Evolutionary conservation across 768 basidiomycete species (phyloP).

Genomic region (Kwoniella sp.): DNA sequence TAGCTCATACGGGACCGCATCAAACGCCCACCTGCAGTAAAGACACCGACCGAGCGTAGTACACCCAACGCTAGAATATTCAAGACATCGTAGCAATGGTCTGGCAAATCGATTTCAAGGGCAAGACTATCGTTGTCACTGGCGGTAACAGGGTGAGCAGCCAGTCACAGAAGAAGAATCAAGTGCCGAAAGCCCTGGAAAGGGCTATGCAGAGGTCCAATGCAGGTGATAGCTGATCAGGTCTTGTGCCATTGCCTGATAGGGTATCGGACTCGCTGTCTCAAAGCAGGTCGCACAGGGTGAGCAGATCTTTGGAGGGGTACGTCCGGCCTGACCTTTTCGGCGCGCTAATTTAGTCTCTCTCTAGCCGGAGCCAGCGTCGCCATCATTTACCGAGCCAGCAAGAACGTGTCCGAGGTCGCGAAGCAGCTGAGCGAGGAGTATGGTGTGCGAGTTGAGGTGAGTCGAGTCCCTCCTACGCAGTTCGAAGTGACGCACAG

Average conservation of each 20-base stretch:
- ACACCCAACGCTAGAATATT: too few species aligned
- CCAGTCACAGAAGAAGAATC: too few species aligned
- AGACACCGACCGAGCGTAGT: too few species aligned
- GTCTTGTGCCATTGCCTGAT: too few species aligned
- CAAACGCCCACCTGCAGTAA: too few species aligned
- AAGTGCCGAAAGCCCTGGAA: too few species aligned
- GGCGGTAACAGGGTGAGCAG: constrained; percentile 43
- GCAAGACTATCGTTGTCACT: constrained; percentile 43
- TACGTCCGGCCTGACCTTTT: neutral
- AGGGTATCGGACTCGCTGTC: constrained; percentile 45
- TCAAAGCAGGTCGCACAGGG: constrained; percentile 39
- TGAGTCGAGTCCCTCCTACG: constrained; percentile 12
- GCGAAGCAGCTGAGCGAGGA: constrained; percentile 48
- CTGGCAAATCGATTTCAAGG: constrained; percentile 45
- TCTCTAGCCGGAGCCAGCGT: constrained; percentile 43
- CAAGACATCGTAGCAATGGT: too few species aligned
- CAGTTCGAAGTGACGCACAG: neutral
- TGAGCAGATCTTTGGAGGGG: constrained; percentile 9
- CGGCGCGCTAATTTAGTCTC: neutral
- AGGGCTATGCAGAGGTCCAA: too few species aligned
- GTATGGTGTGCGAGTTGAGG: constrained; percentile 43
- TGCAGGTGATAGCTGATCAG: too few species aligned
- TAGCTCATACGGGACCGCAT: too few species aligned
- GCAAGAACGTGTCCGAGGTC: constrained; percentile 40
- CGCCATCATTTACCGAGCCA: constrained; percentile 46